Base-by-base conservation (phyloP, 345 rosid genomes). In the Angophora floribunda region DNA sequence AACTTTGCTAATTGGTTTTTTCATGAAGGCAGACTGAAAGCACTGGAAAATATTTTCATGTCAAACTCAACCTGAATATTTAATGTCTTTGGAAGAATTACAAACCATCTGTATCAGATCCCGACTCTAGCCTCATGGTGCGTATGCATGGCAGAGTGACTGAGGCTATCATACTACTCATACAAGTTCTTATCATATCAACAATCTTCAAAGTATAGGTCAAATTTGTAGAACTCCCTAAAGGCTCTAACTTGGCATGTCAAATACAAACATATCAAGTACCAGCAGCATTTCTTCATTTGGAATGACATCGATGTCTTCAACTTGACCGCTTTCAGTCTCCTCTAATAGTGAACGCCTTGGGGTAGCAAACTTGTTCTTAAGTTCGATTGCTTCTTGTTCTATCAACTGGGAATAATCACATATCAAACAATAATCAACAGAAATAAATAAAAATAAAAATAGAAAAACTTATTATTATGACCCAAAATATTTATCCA, bases 281-380 rank as follows among this genome's bases (percentile, higher is more conserved):
- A 95, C 99, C 97, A 97, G 91, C 51, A 97, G 90, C 94, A 96
- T 95, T 94, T 97, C 99, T 86, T 97, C 99, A 90, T 97, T 97
- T 87, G 99, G 99, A 92, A 97, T 94, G 89, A 95, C 93, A 91
- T 97, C 99, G 87, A 96, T 96, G 85, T 97, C 99, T 86, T 95
- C 98, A 89, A 96, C 93, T 92, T 95, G 97, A 86, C 98, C 98
- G 87, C 95, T 88, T 88, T 96, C 98, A 63, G 96, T 93, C 61
- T 96, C 98, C 91, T 96, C 98, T 91, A 97, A 87, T 88, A 86
- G 85, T 50, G 99, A 97, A 87, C 96, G 97, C 88, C 99, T 94
- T 87, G 98, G 96, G 91, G 87, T 94, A 53, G 92, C 89, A 88
- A 95, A 97, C 91, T 90, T 96, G 92, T 92, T 93, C 93, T 97